These are phyloP conservation scores for Tolypocladium cylindrosporum DNA, from an alignment of 2,329 filamentous ascomycete species.

Conservation along the genomic window DNA sequence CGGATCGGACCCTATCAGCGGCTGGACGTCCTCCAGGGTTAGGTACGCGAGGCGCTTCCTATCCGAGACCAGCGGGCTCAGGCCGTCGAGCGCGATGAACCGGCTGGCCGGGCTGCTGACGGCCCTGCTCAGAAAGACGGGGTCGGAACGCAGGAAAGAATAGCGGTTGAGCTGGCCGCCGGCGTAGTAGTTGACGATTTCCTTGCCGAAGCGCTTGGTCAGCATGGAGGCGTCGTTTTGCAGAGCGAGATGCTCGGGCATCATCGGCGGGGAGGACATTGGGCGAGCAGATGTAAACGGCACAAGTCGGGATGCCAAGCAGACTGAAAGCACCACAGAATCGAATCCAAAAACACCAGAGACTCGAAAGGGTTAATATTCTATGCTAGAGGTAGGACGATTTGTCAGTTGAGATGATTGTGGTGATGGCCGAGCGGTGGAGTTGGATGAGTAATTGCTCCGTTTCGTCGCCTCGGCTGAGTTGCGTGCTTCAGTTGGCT, in stretches of 20 bases:
- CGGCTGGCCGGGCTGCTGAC: slow-evolving; percentile 53
- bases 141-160: slow-evolving; percentile 64
- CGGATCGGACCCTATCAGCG: slow-evolving; percentile 60
- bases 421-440: background rate
- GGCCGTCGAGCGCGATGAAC: slow-evolving; percentile 71
- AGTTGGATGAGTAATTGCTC: background rate
- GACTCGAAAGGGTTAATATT: background rate
- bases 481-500: background rate
- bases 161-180: slow-evolving; percentile 70
- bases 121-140: slow-evolving; percentile 58
- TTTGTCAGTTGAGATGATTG: background rate
- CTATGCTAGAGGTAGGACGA: background rate
- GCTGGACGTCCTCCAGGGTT: slow-evolving; percentile 55
- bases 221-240: slow-evolving; percentile 54
- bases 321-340: background rate
- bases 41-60: slow-evolving; percentile 57
- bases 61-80: slow-evolving; percentile 58
- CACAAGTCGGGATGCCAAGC: background rate
- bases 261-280: slow-evolving; percentile 14
- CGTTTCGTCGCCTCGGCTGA: background rate
- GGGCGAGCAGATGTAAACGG: background rate
- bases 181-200: slow-evolving; percentile 77
- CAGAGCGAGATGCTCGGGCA: slow-evolving; percentile 35
- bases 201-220: slow-evolving; percentile 66
- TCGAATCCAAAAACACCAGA: background rate